Percentiles rank a stretch among this genome's conserved stretches.
phyloP scores from a whole-genome alignment of 75 land plant genomes.

The Adiantum capillusveneris region DNA sequence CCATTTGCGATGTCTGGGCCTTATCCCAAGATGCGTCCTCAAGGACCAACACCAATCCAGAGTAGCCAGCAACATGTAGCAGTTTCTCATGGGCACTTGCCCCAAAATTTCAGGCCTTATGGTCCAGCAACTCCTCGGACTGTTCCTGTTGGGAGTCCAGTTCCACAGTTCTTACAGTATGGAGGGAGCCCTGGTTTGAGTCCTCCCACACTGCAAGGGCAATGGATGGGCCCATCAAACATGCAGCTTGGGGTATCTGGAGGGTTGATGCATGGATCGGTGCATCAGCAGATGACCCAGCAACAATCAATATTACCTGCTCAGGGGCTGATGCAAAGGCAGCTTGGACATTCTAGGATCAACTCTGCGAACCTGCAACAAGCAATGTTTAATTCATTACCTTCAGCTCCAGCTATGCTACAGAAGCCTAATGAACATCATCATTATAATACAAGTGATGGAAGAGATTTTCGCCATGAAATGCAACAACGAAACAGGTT shows the following conservation, averaged over 20 bases:
- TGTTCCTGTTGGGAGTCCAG: conserved; percentile 9
- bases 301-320: conserved; percentile 47
- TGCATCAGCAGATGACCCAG: conserved; percentile 53
- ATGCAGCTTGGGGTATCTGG: conserved; percentile 23
- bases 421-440: conserved; percentile 32
- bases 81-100: conserved; percentile 45
- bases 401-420: conserved; percentile 27
- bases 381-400: conserved; percentile 29
- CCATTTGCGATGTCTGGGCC: not conserved
- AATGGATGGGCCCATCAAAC: conserved; percentile 54
- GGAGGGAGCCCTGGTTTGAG: conserved; percentile 36
- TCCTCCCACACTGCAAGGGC: conserved; percentile 26
- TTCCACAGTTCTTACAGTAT: conserved; percentile 17
- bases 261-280: conserved; percentile 19
- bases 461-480: conserved; percentile 45
- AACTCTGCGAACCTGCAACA: conserved; percentile 29
- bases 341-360: conserved; percentile 40
- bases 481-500: conserved; percentile 45
- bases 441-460: conserved; percentile 31
- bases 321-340: conserved; percentile 41
- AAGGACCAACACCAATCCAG: not conserved
- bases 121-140: conserved; percentile 8
- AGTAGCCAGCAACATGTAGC: not conserved
- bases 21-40: not conserved
- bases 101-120: conserved; percentile 36